Evolutionary conservation across 2,329 filamentous ascomycete species (phyloP).

Genomic region (Neonectria ditissima): DNA sequence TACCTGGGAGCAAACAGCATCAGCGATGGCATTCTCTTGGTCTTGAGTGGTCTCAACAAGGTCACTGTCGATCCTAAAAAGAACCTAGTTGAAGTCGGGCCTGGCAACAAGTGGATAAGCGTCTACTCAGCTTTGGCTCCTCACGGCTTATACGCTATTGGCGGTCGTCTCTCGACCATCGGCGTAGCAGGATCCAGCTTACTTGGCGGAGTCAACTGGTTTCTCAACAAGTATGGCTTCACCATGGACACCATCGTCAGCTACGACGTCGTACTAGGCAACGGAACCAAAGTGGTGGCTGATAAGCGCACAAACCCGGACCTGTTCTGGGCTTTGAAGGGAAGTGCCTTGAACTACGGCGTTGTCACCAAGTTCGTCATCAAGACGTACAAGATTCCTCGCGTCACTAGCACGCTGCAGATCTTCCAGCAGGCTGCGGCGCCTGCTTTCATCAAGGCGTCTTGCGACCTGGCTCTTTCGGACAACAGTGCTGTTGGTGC

Average conservation of each 20-base stretch:
- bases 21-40: background rate
- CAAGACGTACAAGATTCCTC: constrained; percentile 36
- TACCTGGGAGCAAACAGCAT: background rate
- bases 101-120: constrained; percentile 38
- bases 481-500: constrained; percentile 45
- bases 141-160: constrained; percentile 40
- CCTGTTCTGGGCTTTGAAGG: background rate
- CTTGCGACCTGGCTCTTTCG: constrained; percentile 40
- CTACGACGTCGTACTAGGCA: background rate
- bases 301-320: background rate
- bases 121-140: constrained; percentile 43
- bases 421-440: constrained; percentile 43
- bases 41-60: background rate
- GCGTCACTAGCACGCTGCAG: constrained; percentile 50
- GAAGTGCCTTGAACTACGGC: background rate
- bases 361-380: background rate
- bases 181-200: constrained; percentile 46
- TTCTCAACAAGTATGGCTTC: constrained; percentile 37
- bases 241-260: background rate
- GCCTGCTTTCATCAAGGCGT: constrained; percentile 44
- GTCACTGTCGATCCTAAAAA: background rate
- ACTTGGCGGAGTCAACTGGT: constrained; percentile 46
- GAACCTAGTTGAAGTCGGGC: background rate
- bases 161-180: constrained; percentile 46
- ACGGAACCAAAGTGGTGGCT: background rate